Percentiles rank a stretch among this genome's conserved stretches.
Conservation (phyloP, 1,284 basidiomycete genomes). For the Naganishia albida region DNA sequence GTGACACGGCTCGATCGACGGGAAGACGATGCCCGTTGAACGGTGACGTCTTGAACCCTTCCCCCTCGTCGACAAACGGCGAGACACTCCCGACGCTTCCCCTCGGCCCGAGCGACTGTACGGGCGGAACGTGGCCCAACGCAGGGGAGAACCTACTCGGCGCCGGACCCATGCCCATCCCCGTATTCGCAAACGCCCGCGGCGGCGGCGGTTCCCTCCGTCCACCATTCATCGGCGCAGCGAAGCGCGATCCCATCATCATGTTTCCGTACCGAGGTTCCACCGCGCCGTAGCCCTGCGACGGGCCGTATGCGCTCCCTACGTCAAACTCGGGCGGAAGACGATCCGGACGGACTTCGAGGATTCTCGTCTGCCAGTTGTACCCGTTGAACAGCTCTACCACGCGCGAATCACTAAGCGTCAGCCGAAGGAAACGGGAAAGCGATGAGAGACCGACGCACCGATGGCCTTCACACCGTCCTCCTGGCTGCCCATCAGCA, state of each 20-base stretch:
- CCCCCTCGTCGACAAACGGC: conserved; percentile 18
- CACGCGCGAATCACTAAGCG: too few species aligned
- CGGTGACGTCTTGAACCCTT: background rate
- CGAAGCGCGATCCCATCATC: background rate
- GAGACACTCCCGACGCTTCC: conserved; percentile 1
- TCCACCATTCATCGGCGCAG: background rate
- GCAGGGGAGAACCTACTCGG: conserved; percentile 4
- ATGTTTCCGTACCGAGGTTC: background rate
- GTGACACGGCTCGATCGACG: background rate
- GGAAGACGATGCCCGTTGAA: background rate
- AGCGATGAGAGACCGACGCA: conserved; percentile 43
- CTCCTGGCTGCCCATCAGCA: conserved; percentile 84
- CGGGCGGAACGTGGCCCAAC: background rate
- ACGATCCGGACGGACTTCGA: conserved; percentile 84
- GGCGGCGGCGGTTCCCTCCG: background rate
- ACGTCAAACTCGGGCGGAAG: conserved; percentile 61
- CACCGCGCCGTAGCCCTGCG: background rate
- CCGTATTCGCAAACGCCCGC: background rate
- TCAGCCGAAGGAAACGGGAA: background rate
- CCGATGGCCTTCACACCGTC: conserved; percentile 83
- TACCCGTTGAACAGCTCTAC: conserved; percentile 83
- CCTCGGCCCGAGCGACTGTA: background rate
- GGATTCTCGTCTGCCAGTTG: conserved; percentile 84
- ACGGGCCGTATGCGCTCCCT: conserved; percentile 11
- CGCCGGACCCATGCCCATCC: conserved; percentile 14